phyloP scores from a whole-genome alignment of 371 early-diverging fungal genomes.

The Mucor saturninus region DNA sequence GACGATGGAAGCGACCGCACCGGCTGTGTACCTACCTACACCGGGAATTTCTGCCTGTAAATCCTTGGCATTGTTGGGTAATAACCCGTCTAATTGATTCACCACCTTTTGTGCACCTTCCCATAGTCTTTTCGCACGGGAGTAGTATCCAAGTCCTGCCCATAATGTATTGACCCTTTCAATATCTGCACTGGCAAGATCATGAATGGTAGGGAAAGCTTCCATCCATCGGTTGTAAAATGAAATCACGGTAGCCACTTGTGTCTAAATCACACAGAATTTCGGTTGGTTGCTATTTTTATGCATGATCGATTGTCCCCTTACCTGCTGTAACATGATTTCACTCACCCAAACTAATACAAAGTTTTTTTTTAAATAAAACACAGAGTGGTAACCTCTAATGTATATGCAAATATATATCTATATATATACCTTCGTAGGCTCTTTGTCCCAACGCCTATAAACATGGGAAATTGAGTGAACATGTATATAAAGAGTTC shows the following conservation, averaged over 20 bases:
- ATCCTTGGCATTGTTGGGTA: slow-evolving; percentile 62
- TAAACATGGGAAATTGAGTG: not conserved
- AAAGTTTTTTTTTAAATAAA: not conserved
- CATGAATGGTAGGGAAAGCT: slow-evolving; percentile 75
- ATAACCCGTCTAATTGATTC: slow-evolving; percentile 54
- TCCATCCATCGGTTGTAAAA: slow-evolving; percentile 81
- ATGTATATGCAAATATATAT: not conserved
- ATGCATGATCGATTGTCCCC: not conserved
- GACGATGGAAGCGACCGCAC: slow-evolving; percentile 80
- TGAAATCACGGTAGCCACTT: slow-evolving; percentile 75
- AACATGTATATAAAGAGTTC: not conserved
- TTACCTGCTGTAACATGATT: slow-evolving; percentile 83
- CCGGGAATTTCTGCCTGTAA: slow-evolving; percentile 75
- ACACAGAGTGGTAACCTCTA: too few species aligned
- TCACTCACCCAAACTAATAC: slow-evolving; percentile 78
- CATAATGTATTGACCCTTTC: slow-evolving; percentile 78
- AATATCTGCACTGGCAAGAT: slow-evolving; percentile 68
- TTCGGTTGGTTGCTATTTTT: not conserved
- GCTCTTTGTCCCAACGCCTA: slow-evolving; percentile 62
- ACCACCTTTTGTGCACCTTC: slow-evolving; percentile 74
- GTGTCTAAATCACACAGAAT: slow-evolving; percentile 47
- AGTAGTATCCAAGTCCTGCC: slow-evolving; percentile 88
- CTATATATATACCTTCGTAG: slow-evolving; percentile 60
- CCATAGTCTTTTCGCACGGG: slow-evolving; percentile 74
- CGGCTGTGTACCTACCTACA: slow-evolving; percentile 70